Base-by-base conservation (phyloP, 345 rosid species). In the Noccaea caerulescens region DNA sequence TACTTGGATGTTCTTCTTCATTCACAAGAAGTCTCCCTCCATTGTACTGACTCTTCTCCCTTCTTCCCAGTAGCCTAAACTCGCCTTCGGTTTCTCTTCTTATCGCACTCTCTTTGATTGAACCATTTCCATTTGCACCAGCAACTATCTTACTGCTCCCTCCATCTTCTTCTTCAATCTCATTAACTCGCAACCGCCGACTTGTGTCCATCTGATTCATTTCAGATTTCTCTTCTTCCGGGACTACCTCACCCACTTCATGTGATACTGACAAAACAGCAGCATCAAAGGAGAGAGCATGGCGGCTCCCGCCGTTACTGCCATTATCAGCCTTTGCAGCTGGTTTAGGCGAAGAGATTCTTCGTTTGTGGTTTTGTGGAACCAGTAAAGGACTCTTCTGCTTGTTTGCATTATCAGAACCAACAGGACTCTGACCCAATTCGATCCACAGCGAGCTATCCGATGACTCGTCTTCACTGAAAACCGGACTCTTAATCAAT, bases 61-160 rank as follows among this genome's bases (percentile, higher is more conserved):
- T 88, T 72, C 96, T 81, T 63, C 97, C 96, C 83, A 94, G 59
- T 81, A 94, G 77, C 82, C 99, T 81, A 77, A 94, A 94, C 47
- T 90, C 97, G n/a, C 98, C 99, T 85, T 94, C 99, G 0, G 99
- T 94, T 82, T 94, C 99, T 78, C 99, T 87, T 80, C 93, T 87
- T 77, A 94, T 94, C 10, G 99, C 99, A 81, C 97, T 92, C 70
- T 94, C 98, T 80, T 89, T 94, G 41, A 82, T 81, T 66, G 75
- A 87, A 61, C 23, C 23, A 36, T 56, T 36, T 59, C 30, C 30
- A 27, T 77, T 45, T 59, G 76, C 57, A 25, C 62, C 70, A 68
- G 74, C 20, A 59, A 58, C 55, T 43, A 76, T 72, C 43, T 73
- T 71, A 57, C 81, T 77, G 76, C 77, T 73, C 42, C 71, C 63